Percentiles rank a stretch among this genome's conserved stretches.
These are phyloP conservation scores for Urostyla sp. DNA, from an alignment of 73 alveolate species.

Conservation along the genomic window DNA sequence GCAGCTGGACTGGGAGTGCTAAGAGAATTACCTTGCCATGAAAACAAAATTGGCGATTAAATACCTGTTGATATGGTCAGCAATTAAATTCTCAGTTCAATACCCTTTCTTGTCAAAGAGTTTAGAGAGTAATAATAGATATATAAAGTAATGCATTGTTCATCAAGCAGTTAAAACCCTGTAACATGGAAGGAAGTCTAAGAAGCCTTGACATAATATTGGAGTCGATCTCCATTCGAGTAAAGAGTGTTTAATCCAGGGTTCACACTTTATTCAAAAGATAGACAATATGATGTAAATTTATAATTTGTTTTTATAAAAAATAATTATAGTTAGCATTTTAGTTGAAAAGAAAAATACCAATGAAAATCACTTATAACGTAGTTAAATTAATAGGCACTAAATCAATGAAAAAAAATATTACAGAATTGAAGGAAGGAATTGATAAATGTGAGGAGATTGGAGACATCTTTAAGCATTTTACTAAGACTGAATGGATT, in stretches of 20 bases:
- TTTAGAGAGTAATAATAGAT: background rate
- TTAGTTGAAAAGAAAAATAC: conserved; percentile 65
- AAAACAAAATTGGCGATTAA: conserved; percentile 78
- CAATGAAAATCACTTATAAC: conserved; percentile 61
- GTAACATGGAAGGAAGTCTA: conserved; percentile 72
- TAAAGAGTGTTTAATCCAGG: conserved; percentile 58
- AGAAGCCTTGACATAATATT: conserved; percentile 54
- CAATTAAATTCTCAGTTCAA: conserved; percentile 72
- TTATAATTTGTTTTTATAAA: too few relatives aligned
- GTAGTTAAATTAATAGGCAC: conserved; percentile 65
- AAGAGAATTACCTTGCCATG: conserved; percentile 75
- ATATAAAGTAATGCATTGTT: conserved; percentile 68
- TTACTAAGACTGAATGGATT: conserved; percentile 83
- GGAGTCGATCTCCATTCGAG: conserved; percentile 68
- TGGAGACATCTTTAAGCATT: conserved; percentile 66
- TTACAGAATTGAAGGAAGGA: conserved; percentile 63
- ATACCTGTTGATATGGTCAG: conserved; percentile 92
- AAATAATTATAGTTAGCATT: too few relatives aligned
- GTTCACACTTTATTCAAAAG: conserved; percentile 52
- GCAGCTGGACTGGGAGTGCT: conserved; percentile 85
- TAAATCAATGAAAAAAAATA: conserved; percentile 64
- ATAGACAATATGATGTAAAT: conserved; percentile 24
- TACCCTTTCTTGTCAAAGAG: conserved; percentile 21
- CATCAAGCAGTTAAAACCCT: conserved; percentile 81
- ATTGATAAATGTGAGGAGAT: conserved; percentile 74